phyloP scores from a whole-genome alignment of 768 basidiomycete genomes.

The Kwoniella mangroviensis region DNA sequence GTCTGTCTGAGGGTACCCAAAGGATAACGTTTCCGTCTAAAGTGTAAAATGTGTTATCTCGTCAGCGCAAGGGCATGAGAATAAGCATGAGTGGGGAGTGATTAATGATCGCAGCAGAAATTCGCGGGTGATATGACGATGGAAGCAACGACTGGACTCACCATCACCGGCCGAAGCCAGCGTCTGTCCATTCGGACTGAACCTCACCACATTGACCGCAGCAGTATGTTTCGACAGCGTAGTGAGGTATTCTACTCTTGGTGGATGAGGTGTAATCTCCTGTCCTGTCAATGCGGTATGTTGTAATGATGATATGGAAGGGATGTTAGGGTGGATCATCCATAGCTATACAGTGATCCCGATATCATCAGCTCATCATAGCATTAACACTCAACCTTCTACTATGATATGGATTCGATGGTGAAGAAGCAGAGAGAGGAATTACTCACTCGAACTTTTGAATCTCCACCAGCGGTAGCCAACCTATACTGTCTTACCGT shows the following conservation, averaged over 20 bases:
- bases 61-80: background rate
- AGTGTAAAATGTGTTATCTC: constrained; percentile 15
- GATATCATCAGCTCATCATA: constrained; percentile 6
- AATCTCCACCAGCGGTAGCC: constrained; percentile 95
- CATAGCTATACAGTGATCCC: constrained; percentile 67
- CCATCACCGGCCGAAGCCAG: constrained; percentile 98
- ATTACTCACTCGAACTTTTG: constrained; percentile 79
- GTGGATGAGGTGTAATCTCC: constrained; percentile 63
- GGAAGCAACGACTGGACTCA: constrained; percentile 58
- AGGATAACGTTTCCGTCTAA: constrained; percentile 96
- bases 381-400: no score
- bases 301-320: constrained; percentile 63
- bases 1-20: constrained; percentile 82
- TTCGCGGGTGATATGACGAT: no score
- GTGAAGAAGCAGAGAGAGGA: background rate
- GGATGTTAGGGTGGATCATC: constrained; percentile 91
- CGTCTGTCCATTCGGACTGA: constrained; percentile 92
- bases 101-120: no score
- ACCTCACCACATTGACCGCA: constrained; percentile 93
- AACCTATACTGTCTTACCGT: constrained; percentile 73
- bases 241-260: constrained; percentile 94
- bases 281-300: constrained; percentile 44
- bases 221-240: constrained; percentile 91
- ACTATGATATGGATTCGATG: no score
- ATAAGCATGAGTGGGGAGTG: no score